Evolutionary conservation across 257 asterid genomes (phyloP), one percentile per base, ranked within the genome.

Genomic region (Echium plantagineum): DNA sequence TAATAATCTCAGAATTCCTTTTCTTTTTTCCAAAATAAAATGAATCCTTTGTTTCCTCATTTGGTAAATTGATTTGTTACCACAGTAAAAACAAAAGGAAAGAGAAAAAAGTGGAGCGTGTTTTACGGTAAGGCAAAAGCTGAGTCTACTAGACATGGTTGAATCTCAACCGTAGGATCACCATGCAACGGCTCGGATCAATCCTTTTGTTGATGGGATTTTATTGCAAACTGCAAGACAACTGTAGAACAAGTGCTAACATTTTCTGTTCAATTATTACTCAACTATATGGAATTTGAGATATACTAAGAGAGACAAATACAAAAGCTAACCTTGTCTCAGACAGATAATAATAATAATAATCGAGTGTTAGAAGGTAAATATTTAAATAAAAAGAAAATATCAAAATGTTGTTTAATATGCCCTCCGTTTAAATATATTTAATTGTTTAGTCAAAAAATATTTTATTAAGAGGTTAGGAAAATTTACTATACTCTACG

Each of bases 51-150:
- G 77, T 79, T 85, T 75, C 95, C 83, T 72, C 75, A 70, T 79
- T 75, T 79, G 85, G 86, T 65, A 66, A 67, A 79, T 66, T 69
- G 63, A 57, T 68, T 73, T 75, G 70, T 53, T 69, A 7, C 69
- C 52, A 66, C 70, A 67, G 57, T 58, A n/a, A 52, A 53, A 53
- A 56, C n/a, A 56, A 63, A 51, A 18, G 52, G 46, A 35, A 60
- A n/a, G n/a, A n/a, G n/a, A n/a, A 20, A 21, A 66, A 67, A 71
- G 70, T 26, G 24, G 74, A 64, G 70, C 95, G 91, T 72, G 91
- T 83, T 83, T 89, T 83, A 83, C 89, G 96, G 95, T 80, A 77
- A 72, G 79, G 72, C 76, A 80, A 80, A 75, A 75, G 87, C 84
- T 76, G 91, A 59, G 54, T 59, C 71, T 0, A 0, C 5, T 58